Evolutionary conservation across 306 rosid genomes (phyloP), one percentile per base, ranked within the genome.

Genomic region (Lithocarpus polystachyus): DNA sequence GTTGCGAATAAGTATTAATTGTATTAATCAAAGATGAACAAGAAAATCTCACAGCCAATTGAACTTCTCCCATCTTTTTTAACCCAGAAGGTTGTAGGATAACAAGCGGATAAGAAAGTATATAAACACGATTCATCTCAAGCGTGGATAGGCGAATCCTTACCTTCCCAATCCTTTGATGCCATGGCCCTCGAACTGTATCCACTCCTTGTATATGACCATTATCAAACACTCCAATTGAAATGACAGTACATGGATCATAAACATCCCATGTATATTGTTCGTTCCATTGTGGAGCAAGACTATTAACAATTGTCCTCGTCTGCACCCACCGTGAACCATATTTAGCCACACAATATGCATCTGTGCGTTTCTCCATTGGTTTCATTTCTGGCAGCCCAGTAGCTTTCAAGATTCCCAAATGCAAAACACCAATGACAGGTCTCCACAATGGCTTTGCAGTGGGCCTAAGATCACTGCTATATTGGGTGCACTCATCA

Each of bases 261-360:
- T 81, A 87, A 23, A 87, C 43, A 37, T 37, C 43, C 43, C 43
- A 37, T 37, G 43, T 37, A 37, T 37, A 37, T 6, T 37, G 43
- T 76, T 87, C 90, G 3, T 87, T 87, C 82, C 84, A 84, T 72
- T 79, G 81, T 37, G 90, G 90, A 33, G 51, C 37, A 19, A 87
- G 13, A 62, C 80, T 84, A 19, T 87, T 86, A 61, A 82, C 84
- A 12, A 87, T 80, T 1, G 90, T 87, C 19, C 90, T 76, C 61
- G 86, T 87, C 76, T 84, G 68, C 20, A 84, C 88, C 90, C 90
- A 87, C 54, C 84, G 81, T 22, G 78, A 83, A 45, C 89, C 89
- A 54, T 86, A 86, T 81, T 83, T 86, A 74, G 90, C 90, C 13
- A 87, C 88, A 76, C 90, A 87, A 68, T 84, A 87, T 33, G 90